These are phyloP conservation scores for Butyriboletus loyo DNA, from an alignment of 768 basidiomycete genomes.

Conservation along the genomic window DNA sequence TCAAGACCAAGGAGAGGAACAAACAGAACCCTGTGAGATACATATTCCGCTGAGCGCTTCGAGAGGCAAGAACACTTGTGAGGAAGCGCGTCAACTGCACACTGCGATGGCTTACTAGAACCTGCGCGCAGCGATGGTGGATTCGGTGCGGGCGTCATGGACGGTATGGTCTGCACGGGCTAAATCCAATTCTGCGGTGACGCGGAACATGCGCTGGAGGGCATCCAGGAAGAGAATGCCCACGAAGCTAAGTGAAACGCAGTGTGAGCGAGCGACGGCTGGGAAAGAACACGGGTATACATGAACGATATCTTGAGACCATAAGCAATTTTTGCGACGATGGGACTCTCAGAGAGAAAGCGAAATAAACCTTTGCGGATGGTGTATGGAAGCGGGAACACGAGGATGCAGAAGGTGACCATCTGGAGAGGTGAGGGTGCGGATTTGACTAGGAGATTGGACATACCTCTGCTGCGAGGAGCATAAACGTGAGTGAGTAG, in stretches of 20 bases:
- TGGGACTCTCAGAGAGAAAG: conserved; percentile 64
- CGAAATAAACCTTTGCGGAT: conserved; percentile 67
- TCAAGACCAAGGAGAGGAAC: conserved; percentile 93
- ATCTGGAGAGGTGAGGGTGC: conserved; percentile 43
- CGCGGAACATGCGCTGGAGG: conserved; percentile 86
- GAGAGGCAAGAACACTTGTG: background rate
- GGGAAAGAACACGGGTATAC: conserved; percentile 40
- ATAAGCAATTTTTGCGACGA: conserved; percentile 85
- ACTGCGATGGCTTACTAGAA: conserved; percentile 66
- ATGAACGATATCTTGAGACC: conserved; percentile 94
- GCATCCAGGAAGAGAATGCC: conserved; percentile 88
- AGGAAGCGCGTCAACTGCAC: background rate
- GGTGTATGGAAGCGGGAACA: conserved; percentile 79
- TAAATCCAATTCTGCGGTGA: conserved; percentile 66
- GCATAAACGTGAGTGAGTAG: conserved; percentile 77
- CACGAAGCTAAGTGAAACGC: conserved; percentile 56
- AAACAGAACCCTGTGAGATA: conserved; percentile 93
- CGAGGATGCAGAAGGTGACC: conserved; percentile 80
- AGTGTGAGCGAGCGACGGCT: conserved; percentile 1
- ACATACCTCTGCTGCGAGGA: conserved; percentile 69
- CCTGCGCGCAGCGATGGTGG: conserved; percentile 86
- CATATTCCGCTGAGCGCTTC: conserved; percentile 81
- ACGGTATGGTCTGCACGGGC: conserved; percentile 54
- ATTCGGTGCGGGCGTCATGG: conserved; percentile 72
- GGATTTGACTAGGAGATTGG: background rate